Evolutionary conservation across 495 filamentous ascomycete species (phyloP), one percentile per base, ranked within the genome.

Genomic region (Tetracladium setigerum): DNA sequence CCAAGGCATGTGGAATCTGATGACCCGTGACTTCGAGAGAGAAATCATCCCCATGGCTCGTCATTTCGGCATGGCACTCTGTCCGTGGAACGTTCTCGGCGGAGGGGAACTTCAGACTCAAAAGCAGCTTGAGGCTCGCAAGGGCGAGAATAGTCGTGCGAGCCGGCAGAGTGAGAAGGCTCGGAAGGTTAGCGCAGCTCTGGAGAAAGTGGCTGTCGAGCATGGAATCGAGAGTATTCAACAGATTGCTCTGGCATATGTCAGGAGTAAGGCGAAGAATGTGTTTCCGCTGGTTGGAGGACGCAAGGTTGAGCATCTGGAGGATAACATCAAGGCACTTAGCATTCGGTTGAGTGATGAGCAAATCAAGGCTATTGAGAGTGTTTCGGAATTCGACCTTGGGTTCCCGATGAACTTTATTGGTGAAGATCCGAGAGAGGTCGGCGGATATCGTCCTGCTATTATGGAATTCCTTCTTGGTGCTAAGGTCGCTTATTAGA

Each of bases 241-340:
- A 59, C 68, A 68, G 39, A 63, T 87, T 30, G 84, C 84, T 2
- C 62, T 87, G 42, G 84, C 85, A 4, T 88, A 88, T 59, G 78
- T 88, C 9, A 71, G 78, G 58, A 70, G 75, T 60, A 87, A 87
- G 62, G 67, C 79, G 12, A 70, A 71, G 4, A 66, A 74, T 50
- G 63, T 69, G 33, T 77, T 71, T 51, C 76, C 73, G 10, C 70
- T 79, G 19, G 62, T 76, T 22, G 76, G 76, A 10, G 71, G 78
- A 2, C 61, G 80, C 7, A 86, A 79, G 59, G 58, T 84, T 38
- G 75, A 79, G 56, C 79, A 87, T 55, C 59, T 86, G 16, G 67
- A 74, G 46, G 72, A 71, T 36, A 87, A 85, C 40, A 79, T 85
- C 42, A 65, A 78, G 52, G 78, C 76, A 0, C 58, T 87, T 37